Evolutionary conservation across 768 basidiomycete genomes (phyloP), one percentile per base, ranked within the genome.

Genomic region (Gymnopilus dilepis): DNA sequence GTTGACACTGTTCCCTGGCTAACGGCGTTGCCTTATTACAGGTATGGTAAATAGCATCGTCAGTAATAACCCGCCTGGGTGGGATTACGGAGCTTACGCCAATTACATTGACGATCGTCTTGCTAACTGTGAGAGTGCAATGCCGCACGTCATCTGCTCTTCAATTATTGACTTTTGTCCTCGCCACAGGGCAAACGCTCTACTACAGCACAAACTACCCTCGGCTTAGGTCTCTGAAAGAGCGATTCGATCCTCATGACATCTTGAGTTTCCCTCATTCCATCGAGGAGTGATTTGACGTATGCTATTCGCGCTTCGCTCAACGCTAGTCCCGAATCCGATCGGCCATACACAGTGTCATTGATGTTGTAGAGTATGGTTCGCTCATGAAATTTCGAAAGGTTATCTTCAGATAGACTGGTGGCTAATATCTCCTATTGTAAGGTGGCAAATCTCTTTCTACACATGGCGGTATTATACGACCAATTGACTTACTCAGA

Each of bases 31-130:
- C 28, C 3, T 34, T 33, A 31, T 12, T 19, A 42, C 47, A 78
- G 78, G 72, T 21, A 69, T 79, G 67, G 76, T 73, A 1, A 65
- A 73, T 43, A 73, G 65, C 31, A 70, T 78, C 33, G 68, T 72
- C 12, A 68, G 66, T 4, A 75, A 76, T 48, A 77, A 71, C 58
- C 76, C 77, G 0, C 26, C 61, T 1, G 61, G 70, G 28, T 77
- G 77, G 77, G 67, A 75, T 38, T 77, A 72, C 40, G 77, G 77
- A 6, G 77, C 78, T 4, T 82, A 82, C 59, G 67, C 77, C 1
- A 81, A 81, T 59, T 83, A 83, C 56, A 72, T 80, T 5, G 82
- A 83, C 45, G 70, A 77, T 45, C 65, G 73, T 34, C 68, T 79
- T 21, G 60, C 65, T 26, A 68, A 80, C 67, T 75, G 76, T 80